These are phyloP conservation scores for Ensete ventricosum DNA, from an alignment of 176 grass and related monocot species.

Conservation along the genomic window DNA sequence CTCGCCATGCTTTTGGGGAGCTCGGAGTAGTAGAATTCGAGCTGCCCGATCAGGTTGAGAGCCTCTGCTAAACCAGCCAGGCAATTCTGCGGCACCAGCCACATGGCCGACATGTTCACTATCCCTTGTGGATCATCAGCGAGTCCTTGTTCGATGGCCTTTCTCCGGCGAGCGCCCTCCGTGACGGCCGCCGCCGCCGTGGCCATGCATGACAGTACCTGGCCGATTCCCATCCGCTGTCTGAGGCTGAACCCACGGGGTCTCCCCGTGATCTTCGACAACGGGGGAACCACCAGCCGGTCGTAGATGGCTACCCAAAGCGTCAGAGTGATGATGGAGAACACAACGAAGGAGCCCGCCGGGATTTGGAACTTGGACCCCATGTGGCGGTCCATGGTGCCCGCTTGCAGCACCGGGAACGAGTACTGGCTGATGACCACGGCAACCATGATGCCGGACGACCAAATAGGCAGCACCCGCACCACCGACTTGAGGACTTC, in stretches of 20 bases:
- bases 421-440: constrained; percentile 31
- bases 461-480: constrained; percentile 50
- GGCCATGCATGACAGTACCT: constrained; percentile 23
- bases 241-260: constrained; percentile 41
- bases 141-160: constrained; percentile 11
- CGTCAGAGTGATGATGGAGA: constrained; percentile 49
- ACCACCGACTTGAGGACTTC: constrained; percentile 52
- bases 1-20: constrained; percentile 51
- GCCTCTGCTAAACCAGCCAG: constrained; percentile 52
- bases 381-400: constrained; percentile 42
- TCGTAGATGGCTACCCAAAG: constrained; percentile 51
- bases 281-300: constrained; percentile 32
- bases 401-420: constrained; percentile 42
- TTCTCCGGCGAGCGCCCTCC: constrained; percentile 26
- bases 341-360: constrained; percentile 33
- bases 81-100: constrained; percentile 47
- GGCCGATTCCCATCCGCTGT: constrained; percentile 40
- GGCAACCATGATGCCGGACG: constrained; percentile 38
- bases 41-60: constrained; percentile 40
- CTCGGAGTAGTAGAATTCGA: constrained; percentile 66
- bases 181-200: constrained; percentile 17
- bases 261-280: constrained; percentile 33
- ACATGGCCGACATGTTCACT: constrained; percentile 40
- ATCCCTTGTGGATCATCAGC: background rate
- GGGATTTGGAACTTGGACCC: constrained; percentile 32